Percentiles rank a stretch among this genome's conserved stretches.
Conservation (phyloP, 495 filamentous ascomycete species). For the Hypoxylon subgilvum region DNA sequence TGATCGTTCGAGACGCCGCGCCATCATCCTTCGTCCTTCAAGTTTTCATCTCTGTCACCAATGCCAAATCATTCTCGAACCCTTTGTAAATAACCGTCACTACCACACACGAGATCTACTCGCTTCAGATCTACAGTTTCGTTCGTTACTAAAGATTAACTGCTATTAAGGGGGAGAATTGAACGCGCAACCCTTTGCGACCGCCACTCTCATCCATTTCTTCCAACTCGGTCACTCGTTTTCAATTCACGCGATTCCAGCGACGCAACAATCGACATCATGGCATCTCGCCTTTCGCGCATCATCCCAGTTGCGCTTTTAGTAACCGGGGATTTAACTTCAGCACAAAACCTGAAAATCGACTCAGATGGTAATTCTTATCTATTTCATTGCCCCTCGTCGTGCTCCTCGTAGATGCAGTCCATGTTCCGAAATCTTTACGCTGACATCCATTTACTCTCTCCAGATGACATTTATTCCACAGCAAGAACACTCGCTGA, state of each 20-base stretch:
- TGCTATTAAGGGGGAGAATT: slow-evolving; percentile 2
- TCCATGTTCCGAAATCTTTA: neutral
- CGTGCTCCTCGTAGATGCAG: neutral
- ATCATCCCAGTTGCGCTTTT: slow-evolving; percentile 14
- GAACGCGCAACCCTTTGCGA: neutral
- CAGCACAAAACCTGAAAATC: slow-evolving; percentile 32
- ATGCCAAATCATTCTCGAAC: too few relatives aligned
- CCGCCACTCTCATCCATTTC: slow-evolving; percentile 5
- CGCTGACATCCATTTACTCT: slow-evolving; percentile 13
- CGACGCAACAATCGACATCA: slow-evolving; percentile 13
- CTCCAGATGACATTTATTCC: slow-evolving; percentile 57
- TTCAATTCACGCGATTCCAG: slow-evolving; percentile 4
- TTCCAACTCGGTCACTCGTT: slow-evolving; percentile 31
- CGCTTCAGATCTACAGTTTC: neutral
- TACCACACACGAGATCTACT: too few relatives aligned
- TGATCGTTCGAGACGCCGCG: too few relatives aligned
- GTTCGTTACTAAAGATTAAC: neutral
- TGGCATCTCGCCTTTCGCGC: slow-evolving; percentile 25
- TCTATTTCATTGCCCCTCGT: neutral
- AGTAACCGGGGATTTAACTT: slow-evolving; percentile 23
- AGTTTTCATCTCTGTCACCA: too few relatives aligned
- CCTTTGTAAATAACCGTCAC: too few relatives aligned
- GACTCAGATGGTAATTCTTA: slow-evolving; percentile 34
- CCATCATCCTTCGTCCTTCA: too few relatives aligned
- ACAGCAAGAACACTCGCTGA: slow-evolving; percentile 63